Conservation (phyloP, 176 grass and related monocot species). For the Puccinellia tenuiflora region DNA sequence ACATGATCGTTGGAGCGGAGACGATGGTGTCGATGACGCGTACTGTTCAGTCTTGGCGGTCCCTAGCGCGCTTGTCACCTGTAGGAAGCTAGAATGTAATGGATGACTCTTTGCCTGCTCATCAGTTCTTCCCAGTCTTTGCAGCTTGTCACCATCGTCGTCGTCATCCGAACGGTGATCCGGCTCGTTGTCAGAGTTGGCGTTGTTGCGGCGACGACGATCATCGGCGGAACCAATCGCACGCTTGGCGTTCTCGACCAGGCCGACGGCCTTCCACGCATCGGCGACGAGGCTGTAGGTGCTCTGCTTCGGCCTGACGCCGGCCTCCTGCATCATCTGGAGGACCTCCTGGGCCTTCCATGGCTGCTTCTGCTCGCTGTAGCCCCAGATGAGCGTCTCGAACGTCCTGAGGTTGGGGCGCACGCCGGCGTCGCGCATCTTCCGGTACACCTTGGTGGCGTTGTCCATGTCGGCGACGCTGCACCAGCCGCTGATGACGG, state of each 20-base stretch:
- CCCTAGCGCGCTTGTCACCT: conserved; percentile 33
- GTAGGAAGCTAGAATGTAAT: conserved; percentile 34
- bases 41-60: not conserved
- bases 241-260: conserved; percentile 44
- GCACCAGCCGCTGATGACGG: conserved; percentile 88
- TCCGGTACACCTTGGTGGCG: conserved; percentile 63
- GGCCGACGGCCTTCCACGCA: conserved; percentile 73
- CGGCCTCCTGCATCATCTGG: conserved; percentile 48
- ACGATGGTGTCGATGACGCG: not conserved
- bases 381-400: conserved; percentile 95
- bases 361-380: conserved; percentile 78
- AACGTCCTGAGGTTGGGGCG: conserved; percentile 85
- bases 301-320: conserved; percentile 55
- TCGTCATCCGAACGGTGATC: conserved; percentile 6
- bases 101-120: conserved; percentile 22
- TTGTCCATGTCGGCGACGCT: conserved; percentile 67
- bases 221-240: conserved; percentile 28
- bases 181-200: not conserved
- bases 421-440: conserved; percentile 66
- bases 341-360: conserved; percentile 85
- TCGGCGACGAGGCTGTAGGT: conserved; percentile 60
- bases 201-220: not conserved
- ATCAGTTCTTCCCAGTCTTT: conserved; percentile 16
- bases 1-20: conserved; percentile 1
- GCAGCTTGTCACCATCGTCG: not conserved